Conservation (phyloP, 352 stramenopile species). For the Phytophthora chlamydospora region DNA sequence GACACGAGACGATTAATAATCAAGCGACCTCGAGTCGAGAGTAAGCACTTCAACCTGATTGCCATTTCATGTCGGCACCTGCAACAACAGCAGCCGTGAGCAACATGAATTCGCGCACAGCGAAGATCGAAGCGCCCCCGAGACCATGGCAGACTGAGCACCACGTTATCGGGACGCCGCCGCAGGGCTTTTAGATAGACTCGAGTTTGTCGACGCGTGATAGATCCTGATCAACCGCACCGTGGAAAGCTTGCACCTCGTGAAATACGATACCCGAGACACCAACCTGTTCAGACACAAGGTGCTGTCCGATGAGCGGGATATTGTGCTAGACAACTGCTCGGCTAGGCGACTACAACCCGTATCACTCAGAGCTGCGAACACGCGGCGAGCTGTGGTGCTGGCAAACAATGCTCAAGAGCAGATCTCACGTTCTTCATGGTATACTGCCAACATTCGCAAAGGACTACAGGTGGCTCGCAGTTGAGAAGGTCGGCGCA, state of each 20-base stretch:
- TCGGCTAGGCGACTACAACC: constrained; percentile 65
- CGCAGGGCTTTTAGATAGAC: constrained; percentile 53
- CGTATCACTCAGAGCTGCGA: constrained; percentile 71
- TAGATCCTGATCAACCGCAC: constrained; percentile 61
- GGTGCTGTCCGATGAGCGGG: constrained; percentile 38
- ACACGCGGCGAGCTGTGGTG: constrained; percentile 60
- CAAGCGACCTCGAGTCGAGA: too few relatives aligned
- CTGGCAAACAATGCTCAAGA: constrained; percentile 51
- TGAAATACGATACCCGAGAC: constrained; percentile 61
- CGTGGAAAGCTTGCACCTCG: constrained; percentile 41
- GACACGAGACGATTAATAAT: too few relatives aligned
- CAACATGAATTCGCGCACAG: too few relatives aligned
- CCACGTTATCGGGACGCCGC: constrained; percentile 34
- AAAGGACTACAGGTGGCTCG: constrained; percentile 34
- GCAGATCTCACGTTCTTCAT: constrained; percentile 45
- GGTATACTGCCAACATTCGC: constrained; percentile 51
- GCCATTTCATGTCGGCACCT: too few relatives aligned
- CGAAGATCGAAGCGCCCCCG: too few relatives aligned
- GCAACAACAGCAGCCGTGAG: too few relatives aligned
- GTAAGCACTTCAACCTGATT: too few relatives aligned
- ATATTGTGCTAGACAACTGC: constrained; percentile 65
- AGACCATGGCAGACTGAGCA: constrained; percentile 28
- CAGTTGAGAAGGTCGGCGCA: too few relatives aligned
- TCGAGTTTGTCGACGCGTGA: constrained; percentile 65
- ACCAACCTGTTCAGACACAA: constrained; percentile 51